These are phyloP conservation scores for Euphorbia tirucalli DNA, from an alignment of 345 rosid species.

Conservation along the genomic window DNA sequence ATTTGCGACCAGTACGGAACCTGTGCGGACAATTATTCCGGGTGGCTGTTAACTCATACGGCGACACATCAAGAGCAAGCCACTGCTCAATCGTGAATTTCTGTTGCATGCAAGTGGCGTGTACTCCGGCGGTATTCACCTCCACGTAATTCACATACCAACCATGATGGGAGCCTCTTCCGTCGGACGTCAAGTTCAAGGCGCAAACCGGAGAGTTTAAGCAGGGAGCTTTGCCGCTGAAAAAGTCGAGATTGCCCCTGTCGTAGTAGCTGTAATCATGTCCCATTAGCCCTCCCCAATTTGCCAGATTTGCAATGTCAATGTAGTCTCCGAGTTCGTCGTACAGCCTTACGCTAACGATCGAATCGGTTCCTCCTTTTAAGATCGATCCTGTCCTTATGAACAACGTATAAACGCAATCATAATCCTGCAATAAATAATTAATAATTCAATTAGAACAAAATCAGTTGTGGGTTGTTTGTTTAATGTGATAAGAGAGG, in stretches of 20 bases:
- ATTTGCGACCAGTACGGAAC: too few species aligned
- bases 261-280: slow-evolving; percentile 71
- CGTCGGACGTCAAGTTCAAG: slow-evolving; percentile 73
- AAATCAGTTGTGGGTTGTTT: too few species aligned
- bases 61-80: slow-evolving; percentile 66
- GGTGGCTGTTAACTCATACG: slow-evolving; percentile 55
- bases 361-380: slow-evolving; percentile 82
- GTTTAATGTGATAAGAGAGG: too few species aligned
- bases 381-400: slow-evolving; percentile 72
- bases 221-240: slow-evolving; percentile 72
- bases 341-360: slow-evolving; percentile 51
- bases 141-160: slow-evolving; percentile 93
- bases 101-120: slow-evolving; percentile 47
- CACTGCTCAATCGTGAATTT: slow-evolving; percentile 81
- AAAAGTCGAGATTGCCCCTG: slow-evolving; percentile 85
- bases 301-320: slow-evolving; percentile 45
- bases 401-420: slow-evolving; percentile 58
- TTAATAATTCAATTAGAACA: too few species aligned
- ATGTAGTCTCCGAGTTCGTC: slow-evolving; percentile 42
- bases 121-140: slow-evolving; percentile 60
- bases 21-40: slow-evolving; percentile 41
- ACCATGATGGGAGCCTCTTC: slow-evolving; percentile 66
- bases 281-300: slow-evolving; percentile 92
- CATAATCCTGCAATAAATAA: slow-evolving; percentile 33
- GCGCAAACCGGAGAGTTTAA: slow-evolving; percentile 55